phyloP scores from a whole-genome alignment of 208 protist genomes.

The Phytomonas sp. region DNA sequence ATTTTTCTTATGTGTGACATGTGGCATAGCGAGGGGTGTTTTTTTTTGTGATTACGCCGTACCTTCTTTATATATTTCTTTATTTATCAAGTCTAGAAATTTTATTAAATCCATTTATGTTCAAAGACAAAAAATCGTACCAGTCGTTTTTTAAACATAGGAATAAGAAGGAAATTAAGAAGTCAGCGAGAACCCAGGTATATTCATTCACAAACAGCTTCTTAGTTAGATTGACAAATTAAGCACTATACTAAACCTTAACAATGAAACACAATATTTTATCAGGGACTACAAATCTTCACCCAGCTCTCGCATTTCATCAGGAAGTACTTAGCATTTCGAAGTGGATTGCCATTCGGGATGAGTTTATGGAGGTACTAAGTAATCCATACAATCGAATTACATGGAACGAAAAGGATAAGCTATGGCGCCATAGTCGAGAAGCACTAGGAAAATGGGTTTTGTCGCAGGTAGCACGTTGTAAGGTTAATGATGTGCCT shows the following conservation, averaged over 20 bases:
- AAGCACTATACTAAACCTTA: neutral
- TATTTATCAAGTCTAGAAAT: constrained; percentile 5
- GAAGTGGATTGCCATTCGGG: constrained; percentile 58
- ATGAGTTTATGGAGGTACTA: constrained; percentile 55
- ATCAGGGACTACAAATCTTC: constrained; percentile 9
- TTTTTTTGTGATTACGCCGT: neutral
- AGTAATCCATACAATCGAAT: neutral
- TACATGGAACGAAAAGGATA: constrained; percentile 57
- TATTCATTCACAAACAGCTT: neutral
- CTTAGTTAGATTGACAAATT: neutral
- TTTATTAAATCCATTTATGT: neutral
- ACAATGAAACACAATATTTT: neutral
- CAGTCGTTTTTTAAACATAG: neutral
- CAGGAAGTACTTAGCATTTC: constrained; percentile 68
- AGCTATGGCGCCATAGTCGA: constrained; percentile 80
- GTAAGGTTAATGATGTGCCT: constrained; percentile 12
- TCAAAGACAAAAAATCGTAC: neutral
- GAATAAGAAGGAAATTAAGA: neutral
- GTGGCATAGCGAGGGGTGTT: neutral
- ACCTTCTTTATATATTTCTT: constrained; percentile 5
- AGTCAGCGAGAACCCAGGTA: neutral
- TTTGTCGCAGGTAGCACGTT: constrained; percentile 72
- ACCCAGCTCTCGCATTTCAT: constrained; percentile 69
- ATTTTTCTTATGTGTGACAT: neutral
- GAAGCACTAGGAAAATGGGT: constrained; percentile 86